Base-by-base conservation (phyloP, 371 early-diverging fungal species). In the Mortierella sp. region DNA sequence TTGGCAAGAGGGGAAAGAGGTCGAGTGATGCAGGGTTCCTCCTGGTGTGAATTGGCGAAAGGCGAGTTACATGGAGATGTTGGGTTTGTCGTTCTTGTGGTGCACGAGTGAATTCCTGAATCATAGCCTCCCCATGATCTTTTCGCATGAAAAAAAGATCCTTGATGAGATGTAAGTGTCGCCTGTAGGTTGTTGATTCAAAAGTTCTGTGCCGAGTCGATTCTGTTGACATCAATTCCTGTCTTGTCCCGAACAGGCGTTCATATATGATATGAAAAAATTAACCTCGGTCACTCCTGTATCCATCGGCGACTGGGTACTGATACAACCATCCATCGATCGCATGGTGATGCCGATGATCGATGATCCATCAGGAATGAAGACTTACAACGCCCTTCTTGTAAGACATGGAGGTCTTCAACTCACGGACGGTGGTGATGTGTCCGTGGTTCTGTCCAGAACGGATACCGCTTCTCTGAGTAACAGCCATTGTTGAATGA, bases 371-470 rank as follows among this genome's bases (percentile, higher is more conserved):
- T 83, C 90, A 88, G 81, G 90, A 90, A 87, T 51, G 49, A 24
- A 55, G 73, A 87, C 78, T 84, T 83, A 87, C 91, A 95, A 97
- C 97, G 78, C 97, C 96, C 93, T 96, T 97, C 89, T 92, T 90
- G 92, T 94, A 90, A 81, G 95, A 91, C 77, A 95, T 95, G 92
- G 97, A 95, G 65, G 89, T 91, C 91, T 93, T 92, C 88, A 95
- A 90, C 84, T 92, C 94, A 82, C 96, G 96, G 83, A 90, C 91
- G 79, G 98, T 94, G 89, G 95, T 94, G 93, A 95, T 91, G 94
- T 95, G 97, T 76, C 97, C 97, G 87, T 93, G 92, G 94, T 96
- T 97, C 89, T 91, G 88, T 84, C 97, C 97, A 84, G 91, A 90
- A 83, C 91, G 91, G 87, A 96, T 91, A 87, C 96, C 96, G 78